Base-by-base conservation (phyloP, 2,329 filamentous ascomycete species). In the Aspergillus neotritici region DNA sequence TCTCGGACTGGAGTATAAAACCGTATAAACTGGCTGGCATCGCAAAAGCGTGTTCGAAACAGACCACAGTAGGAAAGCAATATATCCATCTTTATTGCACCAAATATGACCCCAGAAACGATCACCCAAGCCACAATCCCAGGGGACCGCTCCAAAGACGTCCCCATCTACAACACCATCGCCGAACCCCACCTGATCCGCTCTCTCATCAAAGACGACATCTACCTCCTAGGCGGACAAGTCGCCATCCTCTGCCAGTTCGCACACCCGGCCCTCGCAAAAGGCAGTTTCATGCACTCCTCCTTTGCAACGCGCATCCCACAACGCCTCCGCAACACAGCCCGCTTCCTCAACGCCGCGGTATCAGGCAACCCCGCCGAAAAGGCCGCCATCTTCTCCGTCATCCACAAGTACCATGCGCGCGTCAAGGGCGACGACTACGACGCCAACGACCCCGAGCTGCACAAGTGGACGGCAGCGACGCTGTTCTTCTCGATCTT, bases 401-500 rank as follows among this genome's bases (percentile, higher is more conserved):
- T 59, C 9, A 57, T 61, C 35, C 55, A 60, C 36, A 32, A 37
- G 7, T 54, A 49, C 9, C 56, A 60, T 17, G 38, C 51, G 3
- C 42, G 46, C n/a, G 54, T 61, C 25, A 56, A 52, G 30, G 52
- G 52, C 1, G 50, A 54, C 2, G 48, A 47, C 13, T 62, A 62
- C 44, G 46, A 51, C 29, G 55, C 58, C 10, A 49, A 61, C 40
- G 56, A 60, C 30, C 52, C 55, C 1, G 56, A 60, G 36, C 47
- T 60, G n/a, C 57, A 60, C 41, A 56, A 53, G 30, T 60, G 57
- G 56, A 60, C 54, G 2, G 58, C 56, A 2, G 58, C 58, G 4
- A 62, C 58, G 3, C 48, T 61, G 15, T 61, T 58, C 38, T 45
- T 57, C 15, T 46, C 49, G 7, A 44, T 58, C 2, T 37, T 58